Conservation (phyloP, 2,329 filamentous ascomycete species). For the Emergomyces africanus region DNA sequence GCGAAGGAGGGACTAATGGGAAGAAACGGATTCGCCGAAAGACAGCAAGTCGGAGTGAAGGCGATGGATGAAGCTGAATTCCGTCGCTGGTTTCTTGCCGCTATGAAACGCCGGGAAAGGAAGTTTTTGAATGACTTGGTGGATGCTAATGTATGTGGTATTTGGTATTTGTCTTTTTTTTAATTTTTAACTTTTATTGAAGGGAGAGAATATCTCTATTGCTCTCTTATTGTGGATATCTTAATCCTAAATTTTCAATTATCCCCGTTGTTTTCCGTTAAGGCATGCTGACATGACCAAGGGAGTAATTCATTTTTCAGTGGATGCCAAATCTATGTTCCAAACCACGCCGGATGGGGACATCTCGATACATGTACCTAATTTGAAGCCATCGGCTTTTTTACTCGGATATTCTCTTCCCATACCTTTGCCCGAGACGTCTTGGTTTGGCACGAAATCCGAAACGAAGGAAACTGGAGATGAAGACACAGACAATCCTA, state of each 20-base stretch:
- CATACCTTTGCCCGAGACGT: constrained; percentile 20
- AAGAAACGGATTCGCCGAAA: constrained; percentile 17
- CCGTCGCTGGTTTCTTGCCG: constrained; percentile 28
- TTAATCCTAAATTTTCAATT: neutral
- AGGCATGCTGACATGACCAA: constrained; percentile 7
- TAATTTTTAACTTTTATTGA: neutral
- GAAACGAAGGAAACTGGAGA: constrained; percentile 10
- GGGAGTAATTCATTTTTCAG: constrained; percentile 21
- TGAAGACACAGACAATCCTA: constrained; percentile 9
- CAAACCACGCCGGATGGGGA: constrained; percentile 18
- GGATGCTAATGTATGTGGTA: constrained; percentile 21
- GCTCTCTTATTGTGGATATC: neutral
- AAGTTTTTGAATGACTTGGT: constrained; percentile 26
- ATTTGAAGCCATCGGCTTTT: constrained; percentile 15
- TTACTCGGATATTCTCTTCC: constrained; percentile 24
- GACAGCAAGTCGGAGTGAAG: constrained; percentile 24
- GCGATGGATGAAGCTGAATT: constrained; percentile 28
- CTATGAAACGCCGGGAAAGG: constrained; percentile 29
- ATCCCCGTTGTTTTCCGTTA: neutral
- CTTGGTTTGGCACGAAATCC: constrained; percentile 7
- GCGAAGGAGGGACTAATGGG: constrained; percentile 21
- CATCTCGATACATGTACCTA: constrained; percentile 19
- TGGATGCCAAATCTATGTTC: constrained; percentile 25
- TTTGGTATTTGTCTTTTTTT: too few relatives aligned
- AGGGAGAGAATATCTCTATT: neutral